Conservation (phyloP, 2,329 filamentous ascomycete species). For the Teratosphaeria pseudoeucalypti region DNA sequence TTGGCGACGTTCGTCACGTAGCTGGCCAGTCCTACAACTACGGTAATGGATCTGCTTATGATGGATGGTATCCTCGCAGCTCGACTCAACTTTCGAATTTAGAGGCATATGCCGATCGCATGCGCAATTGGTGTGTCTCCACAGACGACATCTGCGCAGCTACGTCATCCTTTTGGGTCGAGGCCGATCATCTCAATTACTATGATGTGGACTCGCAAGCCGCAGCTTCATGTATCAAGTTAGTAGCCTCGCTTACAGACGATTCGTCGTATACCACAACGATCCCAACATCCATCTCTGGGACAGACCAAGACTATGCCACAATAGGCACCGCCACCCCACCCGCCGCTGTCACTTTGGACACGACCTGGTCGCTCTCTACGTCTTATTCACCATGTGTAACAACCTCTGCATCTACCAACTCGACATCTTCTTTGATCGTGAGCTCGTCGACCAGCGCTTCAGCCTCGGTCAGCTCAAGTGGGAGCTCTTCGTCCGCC, state of each 20-base stretch:
- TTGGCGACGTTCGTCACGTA: slow-evolving; percentile 10
- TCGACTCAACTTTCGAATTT: slow-evolving; percentile 6
- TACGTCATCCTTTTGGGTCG: slow-evolving; percentile 16
- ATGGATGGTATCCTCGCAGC: slow-evolving; percentile 10
- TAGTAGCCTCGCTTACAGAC: slow-evolving; percentile 6
- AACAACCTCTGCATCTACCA: not conserved
- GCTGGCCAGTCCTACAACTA: slow-evolving; percentile 12
- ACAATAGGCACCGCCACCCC: slow-evolving; percentile 8
- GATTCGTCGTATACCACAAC: slow-evolving; percentile 4
- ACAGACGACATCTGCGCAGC: slow-evolving; percentile 33
- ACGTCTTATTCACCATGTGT: not conserved
- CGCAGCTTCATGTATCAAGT: slow-evolving; percentile 21
- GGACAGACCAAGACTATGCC: slow-evolving; percentile 7
- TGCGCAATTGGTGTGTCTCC: slow-evolving; percentile 26
- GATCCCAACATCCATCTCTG: slow-evolving; percentile 5
- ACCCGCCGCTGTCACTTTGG: slow-evolving; percentile 5
- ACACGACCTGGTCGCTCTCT: slow-evolving; percentile 6
- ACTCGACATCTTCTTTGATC: not conserved
- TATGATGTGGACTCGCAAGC: slow-evolving; percentile 24
- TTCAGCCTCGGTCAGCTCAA: not conserved
- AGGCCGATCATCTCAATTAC: slow-evolving; percentile 28
- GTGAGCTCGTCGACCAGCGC: not conserved
- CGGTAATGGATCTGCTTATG: slow-evolving; percentile 7
- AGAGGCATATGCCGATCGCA: slow-evolving; percentile 3
- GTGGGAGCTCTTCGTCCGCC: not conserved